phyloP scores from a whole-genome alignment of 1,284 basidiomycete genomes.

The Sparassis latifolia region DNA sequence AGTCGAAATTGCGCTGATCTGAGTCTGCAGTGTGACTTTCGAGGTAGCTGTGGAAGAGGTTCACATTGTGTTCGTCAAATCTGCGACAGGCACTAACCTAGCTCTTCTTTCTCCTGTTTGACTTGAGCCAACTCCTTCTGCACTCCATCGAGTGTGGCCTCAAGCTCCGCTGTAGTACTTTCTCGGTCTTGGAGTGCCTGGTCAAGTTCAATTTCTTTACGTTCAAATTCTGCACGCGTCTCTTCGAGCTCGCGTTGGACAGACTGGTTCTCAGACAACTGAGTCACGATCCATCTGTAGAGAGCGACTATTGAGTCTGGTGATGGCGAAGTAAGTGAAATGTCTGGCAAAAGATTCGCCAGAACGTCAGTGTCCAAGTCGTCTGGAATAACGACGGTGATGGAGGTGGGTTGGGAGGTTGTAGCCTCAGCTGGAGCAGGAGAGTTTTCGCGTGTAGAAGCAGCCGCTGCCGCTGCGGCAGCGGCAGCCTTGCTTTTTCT shows the following conservation, averaged over 20 bases:
- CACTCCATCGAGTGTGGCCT: constrained; percentile 39
- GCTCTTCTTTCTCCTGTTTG: constrained; percentile 55
- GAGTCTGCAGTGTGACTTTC: constrained; percentile 44
- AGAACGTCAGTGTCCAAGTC: constrained; percentile 60
- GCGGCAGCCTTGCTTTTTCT: constrained; percentile 37
- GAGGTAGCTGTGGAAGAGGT: constrained; percentile 35
- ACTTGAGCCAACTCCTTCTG: constrained; percentile 48
- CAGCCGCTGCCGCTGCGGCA: constrained; percentile 24
- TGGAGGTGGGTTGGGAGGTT: neutral
- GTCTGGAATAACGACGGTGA: constrained; percentile 36
- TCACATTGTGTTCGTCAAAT: neutral
- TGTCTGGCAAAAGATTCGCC: constrained; percentile 44
- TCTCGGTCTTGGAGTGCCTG: constrained; percentile 73
- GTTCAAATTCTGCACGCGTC: constrained; percentile 52
- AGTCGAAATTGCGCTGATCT: constrained; percentile 44
- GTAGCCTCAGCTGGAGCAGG: constrained; percentile 11
- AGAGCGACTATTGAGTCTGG: constrained; percentile 52
- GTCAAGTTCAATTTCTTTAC: constrained; percentile 72
- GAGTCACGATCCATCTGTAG: constrained; percentile 55
- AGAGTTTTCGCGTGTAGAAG: constrained; percentile 19
- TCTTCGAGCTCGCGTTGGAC: constrained; percentile 58
- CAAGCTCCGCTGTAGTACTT: constrained; percentile 46
- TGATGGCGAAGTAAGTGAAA: constrained; percentile 47
- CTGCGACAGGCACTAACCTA: constrained; percentile 38
- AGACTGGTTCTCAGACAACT: constrained; percentile 47